Evolutionary conservation across 768 basidiomycete genomes (phyloP), one percentile per base, ranked within the genome.

Genomic region (Suillus brevipes): DNA sequence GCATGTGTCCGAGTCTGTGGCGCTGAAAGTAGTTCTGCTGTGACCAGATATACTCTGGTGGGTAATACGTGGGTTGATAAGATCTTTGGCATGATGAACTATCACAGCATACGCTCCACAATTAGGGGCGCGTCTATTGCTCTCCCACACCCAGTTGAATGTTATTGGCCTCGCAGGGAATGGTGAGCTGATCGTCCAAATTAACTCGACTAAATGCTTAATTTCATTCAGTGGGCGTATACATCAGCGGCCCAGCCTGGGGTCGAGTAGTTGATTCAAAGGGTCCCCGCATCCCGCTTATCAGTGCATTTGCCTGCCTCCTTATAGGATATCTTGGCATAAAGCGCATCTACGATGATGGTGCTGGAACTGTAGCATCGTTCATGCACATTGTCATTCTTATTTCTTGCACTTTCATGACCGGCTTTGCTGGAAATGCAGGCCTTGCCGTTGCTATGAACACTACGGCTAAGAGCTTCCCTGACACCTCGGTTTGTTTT

Each of bases 141-240:
- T 96, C 60, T 84, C 85, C 4, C 91, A 95, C 62, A 96, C 94
- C 0, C 86, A 91, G 64, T 80, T 94, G 42, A 96, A 97, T 69
- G 74, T 95, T 42, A 84, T 96, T 20, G 94, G 87, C 18, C 79
- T 91, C n/a, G 89, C 88, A 2, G 90, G 87, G n/a, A 93, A 90
- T 69, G 73, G 91, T 93, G 70, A 65, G 87, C 6, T 3, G 7
- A 20, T 40, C 57, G 20, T 4, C 25, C 50, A 37, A 37, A 25
- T 57, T 0, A 47, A n/a, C 10, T n/a, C 38, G n/a, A 36, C 42
- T 3, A 52, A 23, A 16, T 4, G 13, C 2, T 67, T 28, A 66
- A 47, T 42, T 59, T 43, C 28, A 31, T 57, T 18, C 65, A 89
- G 89, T 93, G 59, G 94, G 94, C 18, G 88, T 92, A 6, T 94